Evolutionary conservation across 306 rosid genomes (phyloP).

Genomic region (Prunus kanzakura): DNA sequence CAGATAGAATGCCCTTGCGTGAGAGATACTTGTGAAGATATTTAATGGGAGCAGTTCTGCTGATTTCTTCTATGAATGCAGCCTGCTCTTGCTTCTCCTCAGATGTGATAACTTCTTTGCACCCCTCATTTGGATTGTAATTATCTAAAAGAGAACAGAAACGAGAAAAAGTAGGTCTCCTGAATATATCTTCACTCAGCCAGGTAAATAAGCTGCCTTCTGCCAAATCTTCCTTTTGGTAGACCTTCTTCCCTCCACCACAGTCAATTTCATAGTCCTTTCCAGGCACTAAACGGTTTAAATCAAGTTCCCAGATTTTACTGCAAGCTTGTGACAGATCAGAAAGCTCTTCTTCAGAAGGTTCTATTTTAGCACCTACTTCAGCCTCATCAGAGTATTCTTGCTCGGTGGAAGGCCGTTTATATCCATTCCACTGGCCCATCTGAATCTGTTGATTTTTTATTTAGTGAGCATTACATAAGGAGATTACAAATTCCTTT

Average conservation of each 20-base stretch:
- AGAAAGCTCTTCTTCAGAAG: constrained; percentile 69
- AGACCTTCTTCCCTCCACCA: constrained; percentile 85
- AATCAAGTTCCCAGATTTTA: constrained; percentile 86
- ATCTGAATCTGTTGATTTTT: constrained; percentile 51
- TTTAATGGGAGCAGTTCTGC: constrained; percentile 90
- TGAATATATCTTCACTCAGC: constrained; percentile 65
- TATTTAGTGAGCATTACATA: constrained; percentile 9
- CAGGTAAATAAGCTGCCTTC: constrained; percentile 67
- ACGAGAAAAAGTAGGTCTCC: constrained; percentile 74
- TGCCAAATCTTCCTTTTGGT: constrained; percentile 69
- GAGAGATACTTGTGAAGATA: constrained; percentile 78
- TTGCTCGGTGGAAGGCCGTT: constrained; percentile 68
- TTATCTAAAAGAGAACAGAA: constrained; percentile 90
- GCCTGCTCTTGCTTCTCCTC: constrained; percentile 95
- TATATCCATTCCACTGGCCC: constrained; percentile 70
- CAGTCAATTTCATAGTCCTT: constrained; percentile 92
- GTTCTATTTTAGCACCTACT: constrained; percentile 42
- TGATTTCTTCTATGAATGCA: constrained; percentile 88
- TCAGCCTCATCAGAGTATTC: constrained; percentile 68
- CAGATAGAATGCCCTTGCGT: constrained; percentile 54
- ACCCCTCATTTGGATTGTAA: constrained; percentile 76
- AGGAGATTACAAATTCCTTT: neutral
- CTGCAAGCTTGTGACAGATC: constrained; percentile 74
- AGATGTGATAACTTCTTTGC: constrained; percentile 79
- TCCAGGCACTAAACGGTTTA: constrained; percentile 68